Percentiles rank a stretch among this genome's conserved stretches.
Conservation (phyloP, 1,139 yeast genomes). For the Diutina scorzettiae region DNA sequence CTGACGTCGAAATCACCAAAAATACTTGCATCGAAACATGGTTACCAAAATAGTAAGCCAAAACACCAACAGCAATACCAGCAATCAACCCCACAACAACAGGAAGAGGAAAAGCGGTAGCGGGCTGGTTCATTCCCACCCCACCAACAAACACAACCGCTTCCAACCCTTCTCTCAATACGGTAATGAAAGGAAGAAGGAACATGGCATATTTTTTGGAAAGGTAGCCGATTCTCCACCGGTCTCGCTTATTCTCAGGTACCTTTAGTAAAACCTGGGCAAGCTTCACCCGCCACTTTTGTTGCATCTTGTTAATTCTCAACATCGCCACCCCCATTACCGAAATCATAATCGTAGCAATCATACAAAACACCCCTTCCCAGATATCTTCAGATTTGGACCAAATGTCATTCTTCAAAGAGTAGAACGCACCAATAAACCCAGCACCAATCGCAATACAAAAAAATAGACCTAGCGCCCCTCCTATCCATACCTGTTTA, state of each 20-base stretch:
- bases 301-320: constrained; percentile 80
- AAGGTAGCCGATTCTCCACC: constrained; percentile 17
- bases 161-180: constrained; percentile 83
- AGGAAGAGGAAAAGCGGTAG: constrained; percentile 79
- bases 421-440: constrained; percentile 35
- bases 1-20: constrained; percentile 67
- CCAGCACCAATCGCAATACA: constrained; percentile 5
- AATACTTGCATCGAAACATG: constrained; percentile 68
- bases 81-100: constrained; percentile 65
- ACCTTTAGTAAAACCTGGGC: constrained; percentile 54
- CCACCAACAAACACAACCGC: constrained; percentile 90
- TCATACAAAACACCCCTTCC: constrained; percentile 80
- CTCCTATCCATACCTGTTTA: constrained; percentile 8
- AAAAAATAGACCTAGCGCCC: neutral
- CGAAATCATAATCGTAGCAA: constrained; percentile 77
- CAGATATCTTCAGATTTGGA: constrained; percentile 77
- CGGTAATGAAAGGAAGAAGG: constrained; percentile 72
- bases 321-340: constrained; percentile 89
- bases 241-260: neutral
- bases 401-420: constrained; percentile 77
- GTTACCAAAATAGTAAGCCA: constrained; percentile 68
- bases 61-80: constrained; percentile 56
- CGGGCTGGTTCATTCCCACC: constrained; percentile 68
- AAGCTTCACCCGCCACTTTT: constrained; percentile 84
- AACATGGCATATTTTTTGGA: constrained; percentile 65